Evolutionary conservation across 1,284 basidiomycete species (phyloP), one percentile per base, ranked within the genome.

Genomic region (Marasmius tenuissimus): DNA sequence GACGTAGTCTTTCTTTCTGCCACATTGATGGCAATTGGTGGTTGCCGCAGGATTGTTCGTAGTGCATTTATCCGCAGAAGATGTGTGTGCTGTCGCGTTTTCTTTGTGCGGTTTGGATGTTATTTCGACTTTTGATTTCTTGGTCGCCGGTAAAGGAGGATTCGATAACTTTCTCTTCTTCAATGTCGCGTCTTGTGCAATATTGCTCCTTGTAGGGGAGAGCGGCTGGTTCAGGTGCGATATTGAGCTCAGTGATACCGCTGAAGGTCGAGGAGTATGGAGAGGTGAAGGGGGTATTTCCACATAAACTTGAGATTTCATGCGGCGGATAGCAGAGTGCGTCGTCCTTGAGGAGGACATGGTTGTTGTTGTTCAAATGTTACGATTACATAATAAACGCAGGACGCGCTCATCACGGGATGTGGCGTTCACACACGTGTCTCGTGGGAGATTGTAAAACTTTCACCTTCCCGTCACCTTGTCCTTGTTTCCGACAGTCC

Each of bases 21-120:
- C 79, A 71, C 89, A 92, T 68, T 92, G 89, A 71, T 92, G 89
- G 66, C 89, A 92, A 65, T 85, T 83, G 57, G 42, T 37, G 14
- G 27, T 54, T 20, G 20, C n/a, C 27, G 12, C 59, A 20, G 6
- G 49, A 37, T 27, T 61, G 40, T 11, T 54, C 45, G 38, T 6
- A 22, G 37, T 27, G 20, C 27, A 33, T 37, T 59, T 34, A 22
- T 27, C 22, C 4, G 38, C 34, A 14, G 52, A 20, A 37, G 38
- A 11, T n/a, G 14, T 20, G 39, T 27, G 27, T 27, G 7, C 48
- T 27, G 35, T 9, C n/a, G 55, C 12, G 40, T 38, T 59, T 27
- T 50, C 35, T n/a, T 38, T 22, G 11, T 52, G 20, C 11, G 38
- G 38, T 59, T 14, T 16, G 4, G 45, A 47, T 20, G 52, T 33